A percentile compares a stretch with the other conserved stretches of the same genome.
Evolutionary conservation across 306 rosid genomes (phyloP).

Genomic region (Pyrus betulifolia): DNA sequence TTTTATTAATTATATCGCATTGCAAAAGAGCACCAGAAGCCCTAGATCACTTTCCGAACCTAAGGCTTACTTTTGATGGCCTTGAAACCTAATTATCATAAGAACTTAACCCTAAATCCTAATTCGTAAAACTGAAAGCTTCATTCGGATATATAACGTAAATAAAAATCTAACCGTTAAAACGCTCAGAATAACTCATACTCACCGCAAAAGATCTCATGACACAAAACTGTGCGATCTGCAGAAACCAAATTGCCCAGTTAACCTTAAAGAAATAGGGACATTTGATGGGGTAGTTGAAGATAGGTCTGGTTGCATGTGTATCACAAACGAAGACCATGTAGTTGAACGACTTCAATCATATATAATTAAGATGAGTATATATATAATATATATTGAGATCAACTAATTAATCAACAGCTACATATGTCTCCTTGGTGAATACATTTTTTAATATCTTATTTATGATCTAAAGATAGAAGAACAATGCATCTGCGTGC

Average conservation of each 20-base stretch:
- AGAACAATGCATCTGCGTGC: background rate
- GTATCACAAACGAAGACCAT: conserved; percentile 15
- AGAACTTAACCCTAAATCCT: background rate
- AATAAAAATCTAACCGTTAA: no score
- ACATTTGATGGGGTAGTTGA: conserved; percentile 27
- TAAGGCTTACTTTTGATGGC: background rate
- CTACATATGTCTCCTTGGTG: conserved; percentile 9
- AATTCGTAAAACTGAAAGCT: background rate
- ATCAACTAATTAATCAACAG: conserved; percentile 17
- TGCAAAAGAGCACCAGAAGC: background rate
- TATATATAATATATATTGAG: background rate
- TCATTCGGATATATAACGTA: background rate
- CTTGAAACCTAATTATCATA: background rate
- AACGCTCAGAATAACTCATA: no score
- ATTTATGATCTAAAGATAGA: background rate
- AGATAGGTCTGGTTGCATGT: conserved; percentile 23
- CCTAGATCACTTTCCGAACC: no score
- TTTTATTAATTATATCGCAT: background rate
- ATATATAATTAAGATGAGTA: background rate
- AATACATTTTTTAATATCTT: background rate
- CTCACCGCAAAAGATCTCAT: no score
- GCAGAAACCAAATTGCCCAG: background rate
- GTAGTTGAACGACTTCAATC: conserved; percentile 21
- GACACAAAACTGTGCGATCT: background rate
- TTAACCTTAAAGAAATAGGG: background rate